Evolutionary conservation across 1,284 basidiomycete species (phyloP).

Genomic region (Entoloma clypeatum): DNA sequence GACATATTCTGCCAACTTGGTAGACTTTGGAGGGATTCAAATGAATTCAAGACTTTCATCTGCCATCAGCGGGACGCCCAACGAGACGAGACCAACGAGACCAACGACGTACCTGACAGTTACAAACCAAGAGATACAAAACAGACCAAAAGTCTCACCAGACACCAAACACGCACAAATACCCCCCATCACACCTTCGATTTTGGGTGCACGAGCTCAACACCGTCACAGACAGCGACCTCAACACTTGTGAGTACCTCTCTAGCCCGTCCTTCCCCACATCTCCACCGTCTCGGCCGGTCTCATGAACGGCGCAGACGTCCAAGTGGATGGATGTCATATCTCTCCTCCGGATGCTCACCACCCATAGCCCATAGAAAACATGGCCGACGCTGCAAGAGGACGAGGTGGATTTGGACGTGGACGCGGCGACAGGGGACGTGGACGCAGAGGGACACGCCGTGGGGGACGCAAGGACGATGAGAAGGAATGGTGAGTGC

Average conservation of each 20-base stretch:
- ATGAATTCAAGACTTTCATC: constrained; percentile 8
- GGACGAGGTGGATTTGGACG: constrained; percentile 87
- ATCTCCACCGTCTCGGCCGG: background rate
- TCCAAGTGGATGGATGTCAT: constrained; percentile 33
- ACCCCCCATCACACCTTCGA: constrained; percentile 13
- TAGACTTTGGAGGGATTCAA: constrained; percentile 25
- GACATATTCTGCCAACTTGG: constrained; percentile 84
- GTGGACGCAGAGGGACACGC: constrained; percentile 87
- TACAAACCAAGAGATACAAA: constrained; percentile 11
- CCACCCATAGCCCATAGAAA: constrained; percentile 25
- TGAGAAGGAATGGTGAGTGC: constrained; percentile 95
- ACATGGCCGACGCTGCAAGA: constrained; percentile 77
- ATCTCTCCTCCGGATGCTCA: constrained; percentile 28
- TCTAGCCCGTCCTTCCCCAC: background rate
- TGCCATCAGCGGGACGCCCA: constrained; percentile 4
- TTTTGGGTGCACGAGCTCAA: constrained; percentile 22
- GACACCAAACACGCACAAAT: constrained; percentile 16
- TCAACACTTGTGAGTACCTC: constrained; percentile 26
- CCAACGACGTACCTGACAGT: no score
- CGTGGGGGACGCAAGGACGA: constrained; percentile 98
- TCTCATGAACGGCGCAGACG: constrained; percentile 8
- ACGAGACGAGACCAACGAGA: background rate
- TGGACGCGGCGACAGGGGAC: constrained; percentile 81
- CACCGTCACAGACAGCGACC: constrained; percentile 35
- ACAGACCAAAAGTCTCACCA: constrained; percentile 11